These are phyloP conservation scores for Thuja plicata DNA, from an alignment of 83 land plant genomes.

Conservation along the genomic window DNA sequence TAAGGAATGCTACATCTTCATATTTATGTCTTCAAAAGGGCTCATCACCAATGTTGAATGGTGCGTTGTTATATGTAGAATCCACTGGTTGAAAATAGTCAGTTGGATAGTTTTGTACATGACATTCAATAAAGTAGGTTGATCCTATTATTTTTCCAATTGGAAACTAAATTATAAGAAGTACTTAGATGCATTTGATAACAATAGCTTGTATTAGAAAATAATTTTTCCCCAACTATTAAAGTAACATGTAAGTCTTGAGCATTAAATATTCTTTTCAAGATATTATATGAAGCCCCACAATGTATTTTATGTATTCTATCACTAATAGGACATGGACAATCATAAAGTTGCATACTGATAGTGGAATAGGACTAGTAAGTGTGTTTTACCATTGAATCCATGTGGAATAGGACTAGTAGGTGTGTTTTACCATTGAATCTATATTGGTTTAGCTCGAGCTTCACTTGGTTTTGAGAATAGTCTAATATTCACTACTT, in stretches of 20 bases:
- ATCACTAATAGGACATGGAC: no score
- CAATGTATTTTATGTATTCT: not conserved
- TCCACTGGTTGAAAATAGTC: not conserved
- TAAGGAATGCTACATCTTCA: no score
- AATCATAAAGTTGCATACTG: no score
- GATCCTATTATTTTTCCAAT: not conserved
- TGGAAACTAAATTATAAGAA: not conserved
- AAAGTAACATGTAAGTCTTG: not conserved
- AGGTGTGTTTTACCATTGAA: no score
- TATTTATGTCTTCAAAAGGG: not conserved
- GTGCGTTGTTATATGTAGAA: not conserved
- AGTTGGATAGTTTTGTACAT: not conserved
- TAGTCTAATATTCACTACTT: no score
- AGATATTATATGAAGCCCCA: not conserved
- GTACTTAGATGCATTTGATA: not conserved
- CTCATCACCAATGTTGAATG: not conserved
- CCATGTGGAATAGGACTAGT: no score
- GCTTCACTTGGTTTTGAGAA: no score
- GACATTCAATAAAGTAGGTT: not conserved
- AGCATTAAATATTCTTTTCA: not conserved
- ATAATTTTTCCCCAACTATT: not conserved
- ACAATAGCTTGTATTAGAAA: not conserved
- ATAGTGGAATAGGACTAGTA: no score
- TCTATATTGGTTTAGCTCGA: no score
- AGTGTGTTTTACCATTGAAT: no score